These are phyloP conservation scores for Solanum boliviense DNA, from an alignment of 257 asterid genomes.

Conservation along the genomic window DNA sequence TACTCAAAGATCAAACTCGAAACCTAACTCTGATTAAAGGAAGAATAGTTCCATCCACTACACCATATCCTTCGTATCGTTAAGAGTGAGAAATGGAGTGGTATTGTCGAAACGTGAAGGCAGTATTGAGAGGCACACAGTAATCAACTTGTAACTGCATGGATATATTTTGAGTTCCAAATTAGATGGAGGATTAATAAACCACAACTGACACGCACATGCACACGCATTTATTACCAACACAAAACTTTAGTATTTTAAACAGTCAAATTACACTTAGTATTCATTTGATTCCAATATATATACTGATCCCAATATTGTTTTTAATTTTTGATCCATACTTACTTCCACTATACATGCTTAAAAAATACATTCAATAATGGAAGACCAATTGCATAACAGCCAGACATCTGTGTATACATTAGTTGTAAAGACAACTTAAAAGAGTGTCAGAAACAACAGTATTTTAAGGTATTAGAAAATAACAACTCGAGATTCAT, in stretches of 20 bases:
- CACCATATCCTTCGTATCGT: not conserved
- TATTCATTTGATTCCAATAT: not conserved
- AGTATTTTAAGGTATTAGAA: constrained; percentile 3
- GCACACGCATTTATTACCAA: constrained; percentile 33
- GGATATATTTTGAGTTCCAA: constrained; percentile 11
- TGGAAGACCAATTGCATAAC: constrained; percentile 5
- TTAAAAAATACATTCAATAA: constrained; percentile 10
- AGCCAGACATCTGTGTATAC: not conserved
- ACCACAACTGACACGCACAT: not conserved
- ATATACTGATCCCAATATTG: constrained; percentile 16
- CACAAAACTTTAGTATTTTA: constrained; percentile 26
- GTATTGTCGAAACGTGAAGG: not conserved
- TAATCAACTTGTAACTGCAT: constrained; percentile 5
- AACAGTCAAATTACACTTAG: constrained; percentile 21
- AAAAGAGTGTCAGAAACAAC: not conserved
- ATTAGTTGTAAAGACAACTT: constrained; percentile 14
- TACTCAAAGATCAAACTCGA: rapidly evolving
- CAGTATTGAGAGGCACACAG: not conserved
- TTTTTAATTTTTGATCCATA: not conserved
- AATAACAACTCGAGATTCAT: not conserved
- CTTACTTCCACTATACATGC: constrained; percentile 7
- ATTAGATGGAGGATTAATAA: constrained; percentile 13
- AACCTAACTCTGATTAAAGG: rapidly evolving
- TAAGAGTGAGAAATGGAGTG: not conserved
- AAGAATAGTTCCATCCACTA: not conserved